phyloP scores from a whole-genome alignment of 2,329 filamentous ascomycete species.

The Verruconis gallopava region DNA sequence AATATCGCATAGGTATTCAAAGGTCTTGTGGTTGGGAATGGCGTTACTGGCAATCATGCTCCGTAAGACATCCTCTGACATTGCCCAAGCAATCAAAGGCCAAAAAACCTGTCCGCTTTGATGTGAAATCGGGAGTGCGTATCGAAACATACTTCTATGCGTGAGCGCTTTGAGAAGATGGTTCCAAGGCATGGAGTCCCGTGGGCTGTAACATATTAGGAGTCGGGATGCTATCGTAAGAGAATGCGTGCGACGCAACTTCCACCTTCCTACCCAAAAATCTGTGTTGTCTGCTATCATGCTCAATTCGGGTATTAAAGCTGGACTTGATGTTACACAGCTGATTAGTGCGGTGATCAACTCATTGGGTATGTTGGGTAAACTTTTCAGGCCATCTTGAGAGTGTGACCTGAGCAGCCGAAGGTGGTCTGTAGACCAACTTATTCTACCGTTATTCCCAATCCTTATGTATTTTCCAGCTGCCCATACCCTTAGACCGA shows the following conservation, averaged over 20 bases:
- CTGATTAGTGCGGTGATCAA: not conserved
- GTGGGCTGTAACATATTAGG: too few species aligned
- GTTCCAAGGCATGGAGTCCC: not conserved
- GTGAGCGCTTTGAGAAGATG: not conserved
- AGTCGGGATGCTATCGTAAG: too few species aligned
- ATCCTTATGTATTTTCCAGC: not conserved
- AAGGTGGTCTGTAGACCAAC: not conserved
- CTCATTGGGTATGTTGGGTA: not conserved
- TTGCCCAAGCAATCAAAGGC: not conserved
- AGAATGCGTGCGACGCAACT: too few species aligned
- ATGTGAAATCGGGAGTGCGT: not conserved
- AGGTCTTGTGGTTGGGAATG: not conserved
- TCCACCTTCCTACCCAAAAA: too few species aligned
- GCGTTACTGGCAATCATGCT: not conserved
- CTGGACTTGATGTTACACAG: too few species aligned
- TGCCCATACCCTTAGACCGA: conserved; percentile 6
- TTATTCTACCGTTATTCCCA: not conserved
- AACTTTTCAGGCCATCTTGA: not conserved
- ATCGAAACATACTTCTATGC: not conserved
- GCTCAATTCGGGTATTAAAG: too few species aligned
- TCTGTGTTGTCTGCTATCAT: too few species aligned
- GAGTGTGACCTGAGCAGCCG: not conserved
- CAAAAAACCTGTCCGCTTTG: not conserved
- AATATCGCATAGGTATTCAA: not conserved
- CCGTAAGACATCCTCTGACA: not conserved